Evolutionary conservation across 495 filamentous ascomycete species (phyloP).

Genomic region (Penicillium subrubescens): DNA sequence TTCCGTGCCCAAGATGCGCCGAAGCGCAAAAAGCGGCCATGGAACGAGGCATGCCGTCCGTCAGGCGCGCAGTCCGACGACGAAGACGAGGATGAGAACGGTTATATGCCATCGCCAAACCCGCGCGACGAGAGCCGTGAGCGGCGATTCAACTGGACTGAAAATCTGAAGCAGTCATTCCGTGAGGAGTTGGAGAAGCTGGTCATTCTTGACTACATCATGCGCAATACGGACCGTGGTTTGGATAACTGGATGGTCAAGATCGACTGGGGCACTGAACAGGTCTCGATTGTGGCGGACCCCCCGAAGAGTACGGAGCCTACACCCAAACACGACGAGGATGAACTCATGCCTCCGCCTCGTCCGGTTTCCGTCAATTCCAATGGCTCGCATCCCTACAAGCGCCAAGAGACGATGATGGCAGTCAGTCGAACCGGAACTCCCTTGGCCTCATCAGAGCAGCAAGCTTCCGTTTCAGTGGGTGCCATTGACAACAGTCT

Average conservation of each 20-base stretch:
- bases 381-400: constrained; percentile 64
- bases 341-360: constrained; percentile 55
- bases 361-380: constrained; percentile 58
- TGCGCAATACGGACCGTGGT: constrained; percentile 97
- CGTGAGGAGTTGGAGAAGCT: constrained; percentile 95
- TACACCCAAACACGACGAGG: constrained; percentile 44
- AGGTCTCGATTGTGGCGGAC: constrained; percentile 83
- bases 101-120: constrained; percentile 43
- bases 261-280: constrained; percentile 79
- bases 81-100: constrained; percentile 69
- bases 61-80: constrained; percentile 66
- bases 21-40: constrained; percentile 72
- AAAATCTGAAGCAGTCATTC: constrained; percentile 85
- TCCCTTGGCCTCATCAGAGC: constrained; percentile 47
- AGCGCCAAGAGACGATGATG: constrained; percentile 81
- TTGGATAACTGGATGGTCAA: constrained; percentile 99
- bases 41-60: constrained; percentile 85
- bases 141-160: constrained; percentile 80
- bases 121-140: constrained; percentile 52
- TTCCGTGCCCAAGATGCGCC: constrained; percentile 71
- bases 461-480: constrained; percentile 67
- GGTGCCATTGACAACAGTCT: constrained; percentile 97
- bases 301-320: constrained; percentile 66
- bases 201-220: constrained; percentile 97
- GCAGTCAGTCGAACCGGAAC: constrained; percentile 64